Evolutionary conservation across 768 basidiomycete genomes (phyloP), one percentile per base, ranked within the genome.

Genomic region (Lentinula boryana): DNA sequence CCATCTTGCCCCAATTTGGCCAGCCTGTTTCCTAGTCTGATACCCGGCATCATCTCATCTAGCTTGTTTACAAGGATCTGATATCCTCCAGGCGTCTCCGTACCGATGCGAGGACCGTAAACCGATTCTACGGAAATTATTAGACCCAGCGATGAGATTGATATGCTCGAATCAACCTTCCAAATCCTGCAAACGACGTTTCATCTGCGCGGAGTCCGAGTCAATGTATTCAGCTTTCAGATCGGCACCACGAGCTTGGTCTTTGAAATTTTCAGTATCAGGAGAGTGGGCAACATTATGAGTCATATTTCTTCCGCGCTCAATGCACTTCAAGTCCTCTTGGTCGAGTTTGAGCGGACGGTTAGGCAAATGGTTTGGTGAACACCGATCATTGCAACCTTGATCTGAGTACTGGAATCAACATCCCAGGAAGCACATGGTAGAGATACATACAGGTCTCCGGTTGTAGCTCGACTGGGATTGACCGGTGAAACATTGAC

Each of bases 11-110:
- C 58, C 27, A 78, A 61, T 31, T 63, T 63, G 50, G 53, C 60
- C 18, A 83, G 73, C 52, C 78, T 75, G 57, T 78, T 75, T 59
- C 74, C 73, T 18, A 84, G 72, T 36, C 80, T 73, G 32, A 80
- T 77, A 6, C 82, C 83, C 43, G 82, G 82, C 52, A 84, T 68
- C 55, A 78, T 62, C 36, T 50, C 41, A 43, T 80, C 78, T 15
- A 85, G 69, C 40, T 69, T 71, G 15, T 74, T 65, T 13, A 81
- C 66, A 33, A 82, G 64, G 5, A 61, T 58, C 5, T 65, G 66
- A 52, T 81, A 68, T 10, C 74, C 73, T 16, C 70, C 65, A 23
- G 78, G 77, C 1, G 75, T 74, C 65, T 80, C 78, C 1, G 75
- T 70, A 44, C 76, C 78, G 53, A 78, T 72, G 10, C 68, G 65